Base-by-base conservation (phyloP, 176 grass and related monocot species). In the Oryza longistaminata region DNA sequence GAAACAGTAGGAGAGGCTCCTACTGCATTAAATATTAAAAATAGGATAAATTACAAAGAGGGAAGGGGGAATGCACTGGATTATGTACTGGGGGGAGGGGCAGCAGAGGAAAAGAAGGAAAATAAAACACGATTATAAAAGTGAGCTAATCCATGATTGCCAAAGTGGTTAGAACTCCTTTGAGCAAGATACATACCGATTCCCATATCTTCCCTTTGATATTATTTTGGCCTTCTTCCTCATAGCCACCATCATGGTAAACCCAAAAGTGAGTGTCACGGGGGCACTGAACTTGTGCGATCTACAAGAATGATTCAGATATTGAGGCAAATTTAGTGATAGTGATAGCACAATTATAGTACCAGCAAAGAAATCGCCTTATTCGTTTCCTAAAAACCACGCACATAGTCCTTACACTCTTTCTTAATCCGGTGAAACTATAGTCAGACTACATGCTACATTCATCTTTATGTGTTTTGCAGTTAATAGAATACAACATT, bases 221-320 rank as follows among this genome's bases (percentile, higher is more conserved):
- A 39, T 98, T 95, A 45, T 98, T 98, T 88, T 98, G 96, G 46
- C 96, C 96, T 95, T 98, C 96, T 88, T 98, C 96, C 86, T 98
- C 96, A 3, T 94, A 98, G 25, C 89, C 76, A 7, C 96, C 96
- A 79, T 95, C 96, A 81, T 95, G 87, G 78, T 98, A 98, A 31
- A 98, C 96, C 96, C 96, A 98, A 78, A 98, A 98, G 80, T 98
- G 96, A 68, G 96, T 98, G 82, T 87, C 96, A 68, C 91, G 93
- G 48, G 96, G 96, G 65, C 96, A 98, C 17, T 98, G 96, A 39
- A 98, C 96, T 79, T 89, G 85, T 76, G 93, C 93, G 70, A 98
- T 12, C 96, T 98, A 77, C 35, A 85, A 52, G 70, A 50, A 77
- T 74, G 33, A 72, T 1, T 22, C 42, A 62, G 45, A 67, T 24